Base-by-base conservation (phyloP, 1,284 basidiomycete species). In the Sporisorium sorghi region DNA sequence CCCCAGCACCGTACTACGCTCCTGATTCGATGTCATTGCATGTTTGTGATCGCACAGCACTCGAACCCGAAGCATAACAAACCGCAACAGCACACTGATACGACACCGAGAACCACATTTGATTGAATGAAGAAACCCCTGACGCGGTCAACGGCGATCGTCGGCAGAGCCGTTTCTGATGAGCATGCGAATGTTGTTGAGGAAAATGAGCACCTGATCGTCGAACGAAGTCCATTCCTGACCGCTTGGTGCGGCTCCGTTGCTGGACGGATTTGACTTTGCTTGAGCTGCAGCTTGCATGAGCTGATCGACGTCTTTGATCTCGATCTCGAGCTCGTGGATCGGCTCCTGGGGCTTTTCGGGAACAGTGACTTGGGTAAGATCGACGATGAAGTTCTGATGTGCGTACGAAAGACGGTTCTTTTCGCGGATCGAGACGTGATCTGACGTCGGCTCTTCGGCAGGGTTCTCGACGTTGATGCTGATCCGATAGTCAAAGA, bases 351-450 rank as follows among this genome's bases (percentile, higher is more conserved):
- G 55, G 11, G 74, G 79, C 81, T 72, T 75, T 28, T 79, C 73
- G 32, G 81, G n/a, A 74, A 77, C 37, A 58, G 76, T 90, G 51
- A 99, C 96, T 84, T 95, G 93, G 0, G 96, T 99, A 48, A 99
- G 88, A 86, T 99, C 96, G 71, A 99, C 91, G 76, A 88, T 88
- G 83, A 93, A 94, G 69, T 95, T 90, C 85, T 97, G 93, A 85
- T 98, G 95, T 2, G 90, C 87, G 84, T 99, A 99, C 76, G 92
- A 93, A 80, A 97, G 88, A 37, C 97, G 88, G 85, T 99, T 94
- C 97, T 99, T 86, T 88, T 88, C 67, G 93, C 89, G 30, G 90
- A 59, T 60, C 24, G 83, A 85, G 37, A 67, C 65, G 52, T 83
- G 69, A 30, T 75, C 40, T 58, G 85, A 78, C 19, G 64, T 84